Evolutionary conservation across 495 filamentous ascomycete species (phyloP), one percentile per base, ranked within the genome.

Genomic region (Xylaria sp.): DNA sequence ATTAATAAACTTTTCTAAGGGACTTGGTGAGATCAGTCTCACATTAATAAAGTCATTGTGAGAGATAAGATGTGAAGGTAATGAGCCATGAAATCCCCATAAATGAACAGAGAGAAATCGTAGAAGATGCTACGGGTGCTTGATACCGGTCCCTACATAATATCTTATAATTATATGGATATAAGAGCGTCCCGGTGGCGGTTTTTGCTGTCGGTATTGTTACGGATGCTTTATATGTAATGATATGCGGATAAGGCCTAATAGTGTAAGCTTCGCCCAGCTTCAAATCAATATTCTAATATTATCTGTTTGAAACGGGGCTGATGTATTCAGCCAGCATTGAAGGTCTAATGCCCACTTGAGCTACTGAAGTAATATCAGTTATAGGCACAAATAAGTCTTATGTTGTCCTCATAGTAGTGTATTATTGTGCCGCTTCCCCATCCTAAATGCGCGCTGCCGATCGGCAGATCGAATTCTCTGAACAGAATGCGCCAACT

Each of bases 391-490:
- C n/a, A 61, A 11, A 35, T 61, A 14, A 17, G 9, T 15, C 12
- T 3, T 21, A 26, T 43, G 21, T 43, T 26, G 3, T 59, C 15
- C 55, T 37, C 33, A 40, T 21, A 33, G 21, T 17, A 1, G 37
- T 61, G 9, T 37, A 9, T 26, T 37, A 9, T 26, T 61, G 58
- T 61, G 55, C 55, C 37, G 33, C 58, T 9, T 26, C 19, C 5
- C 7, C n/a, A 61, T 19, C 6, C 61, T 52, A 14, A 12, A 43
- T 29, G 14, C 21, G 41, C 1, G 19, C n/a, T n/a, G 35, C 21
- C 64, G 24, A 67, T 55, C 48, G 64, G 64, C 35, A 67, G 33
- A 67, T 67, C 29, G 26, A 53, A 50, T 43, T 48, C 31, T 21
- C 17, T 19, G 31, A 17, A 55, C 1, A 11, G 3, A 67, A 11